These are phyloP conservation scores for Xylariomycetidae sp. DNA, from an alignment of 2,329 filamentous ascomycete genomes.

Conservation along the genomic window DNA sequence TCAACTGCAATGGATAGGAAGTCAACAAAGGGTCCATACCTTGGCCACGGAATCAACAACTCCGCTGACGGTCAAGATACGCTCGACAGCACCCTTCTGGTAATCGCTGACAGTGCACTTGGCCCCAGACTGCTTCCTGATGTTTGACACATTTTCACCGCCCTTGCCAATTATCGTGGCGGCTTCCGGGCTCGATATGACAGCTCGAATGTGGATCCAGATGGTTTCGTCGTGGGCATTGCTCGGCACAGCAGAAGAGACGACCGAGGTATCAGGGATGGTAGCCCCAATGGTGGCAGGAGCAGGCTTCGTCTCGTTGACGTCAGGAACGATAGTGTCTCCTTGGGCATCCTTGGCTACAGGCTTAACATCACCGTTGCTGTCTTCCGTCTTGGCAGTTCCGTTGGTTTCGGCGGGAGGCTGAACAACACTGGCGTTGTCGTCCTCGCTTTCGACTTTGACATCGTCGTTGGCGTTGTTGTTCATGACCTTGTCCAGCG, in stretches of 20 bases:
- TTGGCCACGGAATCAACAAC: constrained; percentile 96
- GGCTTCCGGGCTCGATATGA: constrained; percentile 95
- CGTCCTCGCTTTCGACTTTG: constrained; percentile 35
- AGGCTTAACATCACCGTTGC: constrained; percentile 46
- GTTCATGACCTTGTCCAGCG: constrained; percentile 85
- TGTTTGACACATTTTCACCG: constrained; percentile 97
- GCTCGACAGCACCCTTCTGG: constrained; percentile 92
- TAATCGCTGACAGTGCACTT: constrained; percentile 99
- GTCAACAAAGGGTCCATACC: no score
- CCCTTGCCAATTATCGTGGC: constrained; percentile 98
- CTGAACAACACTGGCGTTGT: constrained; percentile 31
- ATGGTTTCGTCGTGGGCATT: constrained; percentile 79
- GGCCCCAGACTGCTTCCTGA: constrained; percentile 88
- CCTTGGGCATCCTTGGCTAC: constrained; percentile 56
- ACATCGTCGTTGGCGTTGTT: constrained; percentile 48
- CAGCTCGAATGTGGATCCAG: constrained; percentile 95
- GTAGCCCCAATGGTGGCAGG: constrained; percentile 24
- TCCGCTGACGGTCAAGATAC: constrained; percentile 94
- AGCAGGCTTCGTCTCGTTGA: constrained; percentile 50
- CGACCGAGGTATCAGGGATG: constrained; percentile 32
- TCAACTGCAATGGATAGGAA: no score
- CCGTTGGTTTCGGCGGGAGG: constrained; percentile 44
- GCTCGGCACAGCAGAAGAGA: constrained; percentile 36
- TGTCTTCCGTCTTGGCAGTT: constrained; percentile 36
- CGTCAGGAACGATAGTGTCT: constrained; percentile 66